These are phyloP conservation scores for Didymella exigua DNA, from an alignment of 2,329 filamentous ascomycete species.

Conservation along the genomic window DNA sequence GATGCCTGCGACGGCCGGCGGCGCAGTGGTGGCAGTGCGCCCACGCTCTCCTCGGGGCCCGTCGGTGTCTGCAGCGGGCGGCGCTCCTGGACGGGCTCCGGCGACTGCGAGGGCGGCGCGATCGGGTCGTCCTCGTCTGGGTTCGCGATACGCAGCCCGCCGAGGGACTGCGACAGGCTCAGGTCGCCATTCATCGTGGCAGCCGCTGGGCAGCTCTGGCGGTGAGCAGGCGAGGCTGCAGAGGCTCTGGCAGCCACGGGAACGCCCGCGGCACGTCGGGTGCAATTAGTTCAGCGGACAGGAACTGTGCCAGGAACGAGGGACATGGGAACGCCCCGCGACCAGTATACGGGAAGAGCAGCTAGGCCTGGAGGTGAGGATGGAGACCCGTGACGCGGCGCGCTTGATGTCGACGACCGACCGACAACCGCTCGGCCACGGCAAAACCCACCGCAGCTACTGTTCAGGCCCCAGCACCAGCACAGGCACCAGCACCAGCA, in stretches of 20 bases:
- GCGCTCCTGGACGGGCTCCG: conserved; percentile 20
- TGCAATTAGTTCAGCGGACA: conserved; percentile 23
- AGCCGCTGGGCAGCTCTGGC: conserved; percentile 30
- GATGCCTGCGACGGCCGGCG: conserved; percentile 36
- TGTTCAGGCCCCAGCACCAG: background rate
- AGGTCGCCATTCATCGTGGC: conserved; percentile 84
- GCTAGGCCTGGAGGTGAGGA: conserved; percentile 24
- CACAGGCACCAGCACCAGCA: background rate
- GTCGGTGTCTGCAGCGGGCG: conserved; percentile 13
- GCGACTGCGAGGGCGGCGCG: conserved; percentile 38
- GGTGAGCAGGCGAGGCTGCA: conserved; percentile 23
- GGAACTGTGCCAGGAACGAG: conserved; percentile 20
- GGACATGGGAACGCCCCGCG: conserved; percentile 42
- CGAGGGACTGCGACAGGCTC: conserved; percentile 88
- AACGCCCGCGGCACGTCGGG: conserved; percentile 25
- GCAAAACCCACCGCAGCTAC: conserved; percentile 15
- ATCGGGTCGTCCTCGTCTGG: conserved; percentile 72
- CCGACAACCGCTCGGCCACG: conserved; percentile 8
- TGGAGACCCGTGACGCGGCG: conserved; percentile 22
- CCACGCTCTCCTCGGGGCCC: background rate
- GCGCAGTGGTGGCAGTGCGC: conserved; percentile 16
- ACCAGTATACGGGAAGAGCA: conserved; percentile 28
- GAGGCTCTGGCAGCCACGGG: conserved; percentile 29
- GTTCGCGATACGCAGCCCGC: conserved; percentile 95
- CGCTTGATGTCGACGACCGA: conserved; percentile 27